Evolutionary conservation across 2,329 filamentous ascomycete genomes (phyloP), one percentile per base, ranked within the genome.

Genomic region (Thelonectria blattea): DNA sequence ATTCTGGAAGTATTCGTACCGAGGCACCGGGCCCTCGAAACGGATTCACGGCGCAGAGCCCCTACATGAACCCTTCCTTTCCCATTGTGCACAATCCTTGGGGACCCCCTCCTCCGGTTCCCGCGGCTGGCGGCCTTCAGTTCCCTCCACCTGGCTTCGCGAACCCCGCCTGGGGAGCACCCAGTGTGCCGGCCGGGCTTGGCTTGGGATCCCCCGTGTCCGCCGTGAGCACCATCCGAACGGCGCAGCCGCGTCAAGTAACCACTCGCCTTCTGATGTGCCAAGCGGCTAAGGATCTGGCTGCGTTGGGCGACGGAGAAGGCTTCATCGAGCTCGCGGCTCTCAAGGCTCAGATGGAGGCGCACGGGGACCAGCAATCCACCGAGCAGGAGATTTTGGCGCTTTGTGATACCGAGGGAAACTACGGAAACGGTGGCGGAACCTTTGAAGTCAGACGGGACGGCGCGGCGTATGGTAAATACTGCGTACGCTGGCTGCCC

Each of bases 351-450:
- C 83, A 85, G 56, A 81, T 91, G 30, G 87, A 88, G 55, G 81
- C 81, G 55, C 85, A 89, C 7, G 74, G 73, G n/a, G 75, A 77
- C 10, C 49, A 66, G 12, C 70, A 50, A 52, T 70, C 76, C 32
- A 69, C 81, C 65, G 75, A 87, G 80, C 71, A 83, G 24, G 93
- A 97, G 70, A 83, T 98, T 68, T 82, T 94, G 41, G 88, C 91
- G 58, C 89, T 96, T 60, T 95, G 91, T 74, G 94, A 98, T 70
- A 97, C 94, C 1, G 92, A 97, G 73, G 95, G 95, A 58, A 96
- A 90, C 69, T 74, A 80, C 2, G 87, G 89, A 60, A 98, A 98
- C 70, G 95, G 95, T 47, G 94, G 94, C 46, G 95, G 95, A n/a
- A 89, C 85, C 24, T 96, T 99, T 71, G 87, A 91, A 34, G 83